Conservation (phyloP, 78 protist genomes). For the Emiliania huxleyi region DNA sequence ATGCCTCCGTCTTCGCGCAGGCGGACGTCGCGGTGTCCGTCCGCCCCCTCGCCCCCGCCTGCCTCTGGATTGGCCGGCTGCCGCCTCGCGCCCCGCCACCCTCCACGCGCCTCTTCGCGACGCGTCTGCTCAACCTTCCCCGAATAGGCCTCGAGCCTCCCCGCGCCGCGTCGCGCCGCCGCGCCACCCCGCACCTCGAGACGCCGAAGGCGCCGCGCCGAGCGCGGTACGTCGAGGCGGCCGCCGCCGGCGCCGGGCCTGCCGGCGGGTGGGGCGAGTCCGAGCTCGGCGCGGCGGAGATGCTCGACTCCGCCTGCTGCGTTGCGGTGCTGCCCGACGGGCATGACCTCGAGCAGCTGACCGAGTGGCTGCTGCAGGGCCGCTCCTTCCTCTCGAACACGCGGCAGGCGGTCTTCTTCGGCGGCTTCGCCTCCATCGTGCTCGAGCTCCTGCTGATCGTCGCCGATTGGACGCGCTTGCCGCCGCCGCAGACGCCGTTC, state of each 20-base stretch:
- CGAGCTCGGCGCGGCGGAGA: background rate
- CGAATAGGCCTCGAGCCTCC: too few species aligned
- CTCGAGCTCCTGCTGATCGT: too few species aligned
- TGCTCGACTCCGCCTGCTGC: background rate
- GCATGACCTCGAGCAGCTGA: background rate
- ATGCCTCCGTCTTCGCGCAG: background rate
- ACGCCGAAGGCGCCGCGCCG: too few species aligned
- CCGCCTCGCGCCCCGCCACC: too few species aligned
- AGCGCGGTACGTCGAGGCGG: too few species aligned
- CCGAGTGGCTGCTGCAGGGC: slow-evolving; percentile 17
- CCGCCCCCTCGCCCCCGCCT: background rate
- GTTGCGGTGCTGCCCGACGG: background rate
- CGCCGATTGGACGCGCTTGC: background rate
- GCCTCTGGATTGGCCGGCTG: slow-evolving; percentile 4
- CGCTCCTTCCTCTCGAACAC: background rate
- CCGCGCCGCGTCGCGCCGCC: too few species aligned
- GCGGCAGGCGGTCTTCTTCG: background rate
- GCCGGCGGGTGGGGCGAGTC: background rate
- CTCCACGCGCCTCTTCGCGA: too few species aligned
- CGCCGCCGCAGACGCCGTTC: background rate
- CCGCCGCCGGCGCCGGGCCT: background rate
- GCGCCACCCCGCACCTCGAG: too few species aligned
- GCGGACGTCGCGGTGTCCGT: background rate
- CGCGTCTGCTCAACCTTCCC: too few species aligned
- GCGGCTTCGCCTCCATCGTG: background rate